These are phyloP conservation scores for Phytopythium oedochilum DNA, from an alignment of 352 stramenopile species.

Conservation along the genomic window DNA sequence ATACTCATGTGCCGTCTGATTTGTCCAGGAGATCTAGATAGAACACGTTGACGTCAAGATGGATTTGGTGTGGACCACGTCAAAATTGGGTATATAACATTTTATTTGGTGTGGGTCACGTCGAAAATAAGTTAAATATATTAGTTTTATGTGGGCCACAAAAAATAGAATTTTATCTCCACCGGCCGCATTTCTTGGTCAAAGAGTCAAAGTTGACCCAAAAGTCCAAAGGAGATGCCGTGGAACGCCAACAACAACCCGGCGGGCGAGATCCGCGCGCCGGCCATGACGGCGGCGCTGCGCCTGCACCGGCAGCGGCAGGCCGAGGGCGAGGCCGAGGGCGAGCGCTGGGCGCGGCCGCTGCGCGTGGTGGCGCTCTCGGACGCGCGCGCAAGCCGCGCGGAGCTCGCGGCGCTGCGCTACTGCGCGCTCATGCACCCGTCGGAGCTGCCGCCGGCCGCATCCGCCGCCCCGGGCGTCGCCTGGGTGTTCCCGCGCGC, in stretches of 20 bases:
- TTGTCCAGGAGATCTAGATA: no score
- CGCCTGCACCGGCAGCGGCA: slow-evolving; percentile 49
- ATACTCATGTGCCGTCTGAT: no score
- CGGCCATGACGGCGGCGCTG: slow-evolving; percentile 53
- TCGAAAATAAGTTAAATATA: no score
- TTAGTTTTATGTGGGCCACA: no score
- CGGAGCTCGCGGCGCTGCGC: slow-evolving; percentile 17
- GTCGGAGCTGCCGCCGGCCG: slow-evolving; percentile 40
- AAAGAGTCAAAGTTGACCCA: no score
- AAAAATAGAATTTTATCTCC: no score
- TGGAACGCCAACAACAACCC: slow-evolving; percentile 87
- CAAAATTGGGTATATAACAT: not conserved
- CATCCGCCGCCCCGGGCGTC: slow-evolving; percentile 5
- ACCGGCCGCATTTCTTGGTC: no score
- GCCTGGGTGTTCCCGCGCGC: slow-evolving; percentile 52
- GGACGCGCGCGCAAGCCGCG: slow-evolving; percentile 14
- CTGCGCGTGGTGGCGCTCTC: slow-evolving; percentile 46
- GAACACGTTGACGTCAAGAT: not conserved
- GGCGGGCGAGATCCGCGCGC: slow-evolving; percentile 70
- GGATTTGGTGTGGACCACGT: no score
- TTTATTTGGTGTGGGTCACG: not conserved
- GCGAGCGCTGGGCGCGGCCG: slow-evolving; percentile 23
- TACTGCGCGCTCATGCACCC: slow-evolving; percentile 63
- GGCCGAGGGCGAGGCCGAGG: slow-evolving; percentile 26
- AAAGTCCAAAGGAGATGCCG: slow-evolving; percentile 35